A percentile compares a stretch with the other conserved stretches of the same genome.
Conservation (phyloP, 805 yeast species). For the Saccharomyces kudriavzevii region DNA sequence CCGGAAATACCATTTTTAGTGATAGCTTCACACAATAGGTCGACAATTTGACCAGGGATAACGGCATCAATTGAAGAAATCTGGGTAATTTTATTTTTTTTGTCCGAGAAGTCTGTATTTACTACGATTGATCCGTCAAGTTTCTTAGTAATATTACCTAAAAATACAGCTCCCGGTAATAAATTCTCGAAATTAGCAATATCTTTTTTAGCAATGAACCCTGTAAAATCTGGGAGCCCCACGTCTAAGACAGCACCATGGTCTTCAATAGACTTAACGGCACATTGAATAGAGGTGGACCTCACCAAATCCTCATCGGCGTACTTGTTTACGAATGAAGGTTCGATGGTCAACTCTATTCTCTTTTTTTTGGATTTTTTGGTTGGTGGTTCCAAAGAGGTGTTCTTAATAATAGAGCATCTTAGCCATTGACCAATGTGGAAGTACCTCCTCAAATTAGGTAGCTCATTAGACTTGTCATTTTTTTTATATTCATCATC, state of each 20-base stretch:
- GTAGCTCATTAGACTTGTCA: conserved; percentile 38
- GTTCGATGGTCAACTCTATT: conserved; percentile 66
- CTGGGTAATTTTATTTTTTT: conserved; percentile 42
- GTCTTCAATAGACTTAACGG: conserved; percentile 77
- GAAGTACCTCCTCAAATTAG: conserved; percentile 49
- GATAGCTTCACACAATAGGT: conserved; percentile 57
- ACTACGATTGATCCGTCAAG: conserved; percentile 42
- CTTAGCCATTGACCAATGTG: conserved; percentile 77
- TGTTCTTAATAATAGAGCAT: conserved; percentile 59
- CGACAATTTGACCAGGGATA: conserved; percentile 77
- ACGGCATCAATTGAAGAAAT: conserved; percentile 72
- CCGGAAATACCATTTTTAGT: conserved; percentile 57
- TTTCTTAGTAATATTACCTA: conserved; percentile 48
- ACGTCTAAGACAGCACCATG: conserved; percentile 76
- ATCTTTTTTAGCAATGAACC: conserved; percentile 71
- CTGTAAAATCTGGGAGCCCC: conserved; percentile 52
- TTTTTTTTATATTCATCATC: conserved; percentile 23
- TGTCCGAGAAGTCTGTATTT: conserved; percentile 40
- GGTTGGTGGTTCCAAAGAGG: conserved; percentile 33
- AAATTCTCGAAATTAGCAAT: conserved; percentile 36
- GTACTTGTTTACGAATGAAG: conserved; percentile 60
- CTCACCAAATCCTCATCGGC: conserved; percentile 62
- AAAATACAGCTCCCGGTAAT: conserved; percentile 58
- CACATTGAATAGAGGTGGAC: conserved; percentile 57
- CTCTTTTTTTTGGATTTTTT: conserved; percentile 45